phyloP scores from a whole-genome alignment of 2,329 filamentous ascomycete genomes.

The Fusarium sp. region DNA sequence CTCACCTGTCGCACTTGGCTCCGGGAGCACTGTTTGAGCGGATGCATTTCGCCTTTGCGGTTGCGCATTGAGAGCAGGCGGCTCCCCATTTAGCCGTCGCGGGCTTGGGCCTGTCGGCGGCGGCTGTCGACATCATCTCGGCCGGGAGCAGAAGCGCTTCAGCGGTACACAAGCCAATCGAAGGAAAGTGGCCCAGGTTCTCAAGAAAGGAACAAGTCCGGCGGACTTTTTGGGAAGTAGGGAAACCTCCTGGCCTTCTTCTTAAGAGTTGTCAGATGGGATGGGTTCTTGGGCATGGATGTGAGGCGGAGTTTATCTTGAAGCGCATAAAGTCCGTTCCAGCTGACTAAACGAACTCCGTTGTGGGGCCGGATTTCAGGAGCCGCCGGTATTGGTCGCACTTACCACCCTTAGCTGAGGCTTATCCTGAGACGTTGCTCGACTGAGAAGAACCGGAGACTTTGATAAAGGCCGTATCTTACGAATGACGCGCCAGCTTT shows the following conservation, averaged over 20 bases:
- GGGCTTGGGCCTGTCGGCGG: slow-evolving; percentile 44
- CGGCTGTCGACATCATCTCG: slow-evolving; percentile 27
- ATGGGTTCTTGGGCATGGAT: slow-evolving; percentile 1
- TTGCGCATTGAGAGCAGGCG: slow-evolving; percentile 60
- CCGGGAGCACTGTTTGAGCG: slow-evolving; percentile 52
- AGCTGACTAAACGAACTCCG: not conserved
- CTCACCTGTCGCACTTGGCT: slow-evolving; percentile 60
- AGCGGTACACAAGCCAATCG: slow-evolving; percentile 15
- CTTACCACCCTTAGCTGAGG: not conserved
- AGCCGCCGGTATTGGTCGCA: slow-evolving; percentile 18
- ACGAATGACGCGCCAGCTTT: not conserved
- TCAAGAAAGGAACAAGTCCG: slow-evolving; percentile 36
- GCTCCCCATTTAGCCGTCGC: slow-evolving; percentile 61
- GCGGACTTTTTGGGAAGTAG: slow-evolving; percentile 37
- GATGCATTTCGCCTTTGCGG: slow-evolving; percentile 64
- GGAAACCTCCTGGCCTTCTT: not conserved
- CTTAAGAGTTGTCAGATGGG: not conserved
- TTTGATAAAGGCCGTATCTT: slow-evolving; percentile 28
- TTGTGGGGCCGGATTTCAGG: not conserved
- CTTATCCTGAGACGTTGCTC: slow-evolving; percentile 8
- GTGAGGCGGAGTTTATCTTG: slow-evolving; percentile 24
- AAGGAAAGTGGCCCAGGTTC: slow-evolving; percentile 4
- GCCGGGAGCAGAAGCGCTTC: slow-evolving; percentile 5
- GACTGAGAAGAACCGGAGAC: slow-evolving; percentile 11
- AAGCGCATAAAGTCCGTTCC: slow-evolving; percentile 23